Conservation (phyloP, 1,284 basidiomycete species). For the Malassezia obtusa region DNA sequence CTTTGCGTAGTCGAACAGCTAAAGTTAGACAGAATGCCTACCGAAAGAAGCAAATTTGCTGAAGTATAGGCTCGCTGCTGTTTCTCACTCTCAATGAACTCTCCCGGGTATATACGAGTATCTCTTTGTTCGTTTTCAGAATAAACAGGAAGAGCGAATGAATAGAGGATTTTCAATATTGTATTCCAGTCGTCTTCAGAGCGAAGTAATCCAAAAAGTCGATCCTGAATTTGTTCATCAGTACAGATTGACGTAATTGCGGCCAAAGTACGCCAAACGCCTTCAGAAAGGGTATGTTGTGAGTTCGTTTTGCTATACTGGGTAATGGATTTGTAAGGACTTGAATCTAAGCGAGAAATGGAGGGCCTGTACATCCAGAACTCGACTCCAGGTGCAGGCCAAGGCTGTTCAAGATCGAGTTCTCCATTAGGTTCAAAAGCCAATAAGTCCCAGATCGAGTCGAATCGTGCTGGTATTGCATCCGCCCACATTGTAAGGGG, state of each 20-base stretch:
- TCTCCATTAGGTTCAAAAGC: neutral
- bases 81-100: too few relatives aligned
- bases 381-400: neutral
- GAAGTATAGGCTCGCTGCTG: too few relatives aligned
- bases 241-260: neutral
- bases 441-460: neutral
- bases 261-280: constrained; percentile 11
- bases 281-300: constrained; percentile 4
- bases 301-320: neutral
- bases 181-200: neutral
- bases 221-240: neutral
- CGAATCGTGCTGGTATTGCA: neutral
- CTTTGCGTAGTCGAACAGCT: too few relatives aligned
- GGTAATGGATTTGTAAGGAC: neutral
- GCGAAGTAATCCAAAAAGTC: neutral
- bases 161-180: neutral
- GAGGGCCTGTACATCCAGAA: constrained; percentile 2
- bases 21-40: too few relatives aligned
- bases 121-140: too few relatives aligned
- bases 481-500: neutral
- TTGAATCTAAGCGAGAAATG: too few relatives aligned
- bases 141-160: neutral
- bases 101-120: too few relatives aligned
- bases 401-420: neutral
- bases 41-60: too few relatives aligned